Evolutionary conservation across 1,284 basidiomycete genomes (phyloP).

Genomic region (Tylopilus sp.): DNA sequence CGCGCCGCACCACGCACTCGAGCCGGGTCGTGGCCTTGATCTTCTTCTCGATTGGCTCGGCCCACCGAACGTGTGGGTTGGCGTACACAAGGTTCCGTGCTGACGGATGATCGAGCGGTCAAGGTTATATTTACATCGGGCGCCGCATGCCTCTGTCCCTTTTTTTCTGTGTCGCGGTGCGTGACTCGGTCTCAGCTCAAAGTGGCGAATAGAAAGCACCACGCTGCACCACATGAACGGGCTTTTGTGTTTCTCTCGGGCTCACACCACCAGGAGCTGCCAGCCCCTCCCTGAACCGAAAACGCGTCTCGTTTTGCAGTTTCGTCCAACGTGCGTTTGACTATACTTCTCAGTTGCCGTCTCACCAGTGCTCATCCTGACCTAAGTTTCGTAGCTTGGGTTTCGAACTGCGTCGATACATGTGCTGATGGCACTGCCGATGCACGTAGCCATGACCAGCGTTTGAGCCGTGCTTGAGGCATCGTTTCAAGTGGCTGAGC

Average conservation of each 20-base stretch:
- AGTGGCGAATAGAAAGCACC: neutral
- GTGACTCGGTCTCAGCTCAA: neutral
- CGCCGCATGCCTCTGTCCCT: neutral
- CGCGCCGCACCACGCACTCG: neutral
- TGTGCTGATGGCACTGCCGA: neutral
- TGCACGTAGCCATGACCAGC: too few species aligned
- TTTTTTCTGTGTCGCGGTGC: neutral
- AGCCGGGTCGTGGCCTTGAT: neutral
- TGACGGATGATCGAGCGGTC: neutral
- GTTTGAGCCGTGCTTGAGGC: neutral
- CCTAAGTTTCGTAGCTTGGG: neutral
- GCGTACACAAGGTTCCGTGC: constrained; percentile 4
- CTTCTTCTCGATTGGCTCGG: constrained; percentile 4
- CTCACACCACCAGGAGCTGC: too few species aligned
- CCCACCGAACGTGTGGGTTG: neutral
- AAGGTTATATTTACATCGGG: neutral
- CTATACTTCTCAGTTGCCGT: neutral
- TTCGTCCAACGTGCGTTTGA: neutral
- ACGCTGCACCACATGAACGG: neutral
- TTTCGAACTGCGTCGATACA: neutral
- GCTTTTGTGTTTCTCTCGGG: too few species aligned
- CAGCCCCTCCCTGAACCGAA: too few species aligned
- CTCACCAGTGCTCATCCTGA: neutral
- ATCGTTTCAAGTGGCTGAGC: constrained; percentile 13
- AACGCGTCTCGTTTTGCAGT: too few species aligned